Evolutionary conservation across 2,329 filamentous ascomycete genomes (phyloP).

Genomic region (Diaporthe amygdali): DNA sequence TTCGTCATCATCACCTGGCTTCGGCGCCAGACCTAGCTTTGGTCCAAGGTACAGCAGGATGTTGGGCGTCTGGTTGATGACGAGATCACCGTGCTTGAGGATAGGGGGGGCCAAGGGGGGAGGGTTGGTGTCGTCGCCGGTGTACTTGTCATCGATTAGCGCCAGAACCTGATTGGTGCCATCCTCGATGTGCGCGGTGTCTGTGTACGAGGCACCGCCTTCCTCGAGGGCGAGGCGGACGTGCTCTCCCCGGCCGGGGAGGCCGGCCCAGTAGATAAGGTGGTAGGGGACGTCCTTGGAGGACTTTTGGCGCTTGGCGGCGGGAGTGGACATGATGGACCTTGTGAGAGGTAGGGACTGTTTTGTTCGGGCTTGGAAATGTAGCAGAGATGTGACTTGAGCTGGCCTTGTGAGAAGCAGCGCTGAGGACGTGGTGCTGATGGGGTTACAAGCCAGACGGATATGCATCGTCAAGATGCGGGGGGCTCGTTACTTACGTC

Average conservation of each 20-base stretch:
- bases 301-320: constrained; percentile 44
- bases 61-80: constrained; percentile 73
- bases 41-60: constrained; percentile 75
- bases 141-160: constrained; percentile 49
- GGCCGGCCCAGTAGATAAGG: constrained; percentile 73
- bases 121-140: constrained; percentile 62
- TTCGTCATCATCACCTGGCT: constrained; percentile 40
- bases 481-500: constrained; percentile 11
- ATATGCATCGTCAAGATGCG: background rate
- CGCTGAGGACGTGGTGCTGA: background rate
- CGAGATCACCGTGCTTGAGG: constrained; percentile 64
- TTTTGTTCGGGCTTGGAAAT: background rate
- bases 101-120: constrained; percentile 72
- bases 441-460: background rate
- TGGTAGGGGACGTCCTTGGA: constrained; percentile 59
- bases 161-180: constrained; percentile 57
- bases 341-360: background rate
- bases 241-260: constrained; percentile 78
- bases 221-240: constrained; percentile 77
- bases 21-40: constrained; percentile 59
- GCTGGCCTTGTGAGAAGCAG: background rate
- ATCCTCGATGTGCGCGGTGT: constrained; percentile 55
- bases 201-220: constrained; percentile 66
- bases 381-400: background rate
- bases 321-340: constrained; percentile 17